Percentiles rank a stretch among this genome's conserved stretches.
Evolutionary conservation across 768 basidiomycete genomes (phyloP).

Genomic region (Mycena capillaripes): DNA sequence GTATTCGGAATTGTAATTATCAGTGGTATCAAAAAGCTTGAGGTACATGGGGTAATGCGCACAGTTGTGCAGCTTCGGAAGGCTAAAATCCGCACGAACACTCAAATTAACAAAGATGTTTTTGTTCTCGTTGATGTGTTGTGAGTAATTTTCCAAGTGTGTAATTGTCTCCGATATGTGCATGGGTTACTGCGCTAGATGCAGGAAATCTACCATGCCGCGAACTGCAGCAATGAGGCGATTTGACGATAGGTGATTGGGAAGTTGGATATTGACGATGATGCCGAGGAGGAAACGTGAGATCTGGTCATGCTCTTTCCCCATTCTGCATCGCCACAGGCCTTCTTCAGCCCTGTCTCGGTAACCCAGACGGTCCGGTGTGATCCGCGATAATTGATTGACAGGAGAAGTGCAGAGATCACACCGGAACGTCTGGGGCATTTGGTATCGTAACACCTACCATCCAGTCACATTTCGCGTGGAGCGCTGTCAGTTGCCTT

Average conservation of each 20-base stretch:
- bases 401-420: too few relatives aligned
- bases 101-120: constrained; percentile 43
- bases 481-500: too few relatives aligned
- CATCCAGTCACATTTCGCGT: too few relatives aligned
- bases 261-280: constrained; percentile 36
- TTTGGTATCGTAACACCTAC: too few relatives aligned
- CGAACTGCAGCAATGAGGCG: constrained; percentile 37
- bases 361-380: too few relatives aligned
- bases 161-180: constrained; percentile 43
- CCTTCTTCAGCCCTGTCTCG: neutral
- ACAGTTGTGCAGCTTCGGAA: constrained; percentile 45
- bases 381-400: too few relatives aligned
- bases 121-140: constrained; percentile 49
- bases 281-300: constrained; percentile 40
- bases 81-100: constrained; percentile 42
- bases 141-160: constrained; percentile 35
- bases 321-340: constrained; percentile 40
- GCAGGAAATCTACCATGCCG: constrained; percentile 51
- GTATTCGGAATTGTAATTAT: constrained; percentile 40
- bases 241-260: constrained; percentile 3
- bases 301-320: constrained; percentile 45
- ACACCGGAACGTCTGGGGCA: too few relatives aligned
- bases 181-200: constrained; percentile 45
- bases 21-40: constrained; percentile 37
- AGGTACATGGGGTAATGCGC: constrained; percentile 40